phyloP scores from a whole-genome alignment of 768 basidiomycete genomes.

The Crepidotus variabilis region DNA sequence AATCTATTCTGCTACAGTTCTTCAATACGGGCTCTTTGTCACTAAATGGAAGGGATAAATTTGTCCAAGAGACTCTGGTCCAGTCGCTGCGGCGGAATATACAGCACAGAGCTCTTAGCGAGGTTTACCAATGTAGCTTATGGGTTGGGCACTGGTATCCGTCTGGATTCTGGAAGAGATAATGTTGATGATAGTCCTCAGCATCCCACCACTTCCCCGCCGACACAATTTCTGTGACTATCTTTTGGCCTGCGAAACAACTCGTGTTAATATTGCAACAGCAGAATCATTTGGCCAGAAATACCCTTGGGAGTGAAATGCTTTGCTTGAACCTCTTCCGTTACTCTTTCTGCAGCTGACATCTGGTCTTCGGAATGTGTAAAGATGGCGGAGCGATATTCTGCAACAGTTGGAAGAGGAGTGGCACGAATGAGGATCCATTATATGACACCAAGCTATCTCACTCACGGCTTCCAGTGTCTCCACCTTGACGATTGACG shows the following conservation, averaged over 20 bases:
- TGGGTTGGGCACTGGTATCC: slow-evolving; percentile 96
- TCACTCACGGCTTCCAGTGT: slow-evolving; percentile 72
- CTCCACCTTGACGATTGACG: slow-evolving; percentile 71
- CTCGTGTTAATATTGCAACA: no score
- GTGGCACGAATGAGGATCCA: not conserved
- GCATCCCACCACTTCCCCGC: slow-evolving; percentile 81
- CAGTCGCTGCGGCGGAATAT: no score
- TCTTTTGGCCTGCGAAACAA: slow-evolving; percentile 37
- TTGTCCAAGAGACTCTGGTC: no score
- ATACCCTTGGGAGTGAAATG: slow-evolving; percentile 68
- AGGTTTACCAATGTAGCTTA: slow-evolving; percentile 65
- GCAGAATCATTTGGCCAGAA: not conserved
- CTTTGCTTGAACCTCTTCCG: slow-evolving; percentile 78
- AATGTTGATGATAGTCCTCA: slow-evolving; percentile 82
- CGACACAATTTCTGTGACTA: slow-evolving; percentile 71
- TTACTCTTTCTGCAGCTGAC: slow-evolving; percentile 69
- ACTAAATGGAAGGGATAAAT: no score
- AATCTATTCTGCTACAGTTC: no score
- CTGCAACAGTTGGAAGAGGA: slow-evolving; percentile 29
- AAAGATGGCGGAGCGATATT: slow-evolving; percentile 95
- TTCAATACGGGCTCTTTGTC: no score
- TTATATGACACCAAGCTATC: not conserved
- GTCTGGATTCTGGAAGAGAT: slow-evolving; percentile 76
- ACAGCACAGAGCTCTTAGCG: no score
- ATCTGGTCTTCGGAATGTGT: slow-evolving; percentile 70